Percentiles rank a stretch among this genome's conserved stretches.
Conservation (phyloP, 2,329 filamentous ascomycete genomes). For the Aspergillus tanneri region DNA sequence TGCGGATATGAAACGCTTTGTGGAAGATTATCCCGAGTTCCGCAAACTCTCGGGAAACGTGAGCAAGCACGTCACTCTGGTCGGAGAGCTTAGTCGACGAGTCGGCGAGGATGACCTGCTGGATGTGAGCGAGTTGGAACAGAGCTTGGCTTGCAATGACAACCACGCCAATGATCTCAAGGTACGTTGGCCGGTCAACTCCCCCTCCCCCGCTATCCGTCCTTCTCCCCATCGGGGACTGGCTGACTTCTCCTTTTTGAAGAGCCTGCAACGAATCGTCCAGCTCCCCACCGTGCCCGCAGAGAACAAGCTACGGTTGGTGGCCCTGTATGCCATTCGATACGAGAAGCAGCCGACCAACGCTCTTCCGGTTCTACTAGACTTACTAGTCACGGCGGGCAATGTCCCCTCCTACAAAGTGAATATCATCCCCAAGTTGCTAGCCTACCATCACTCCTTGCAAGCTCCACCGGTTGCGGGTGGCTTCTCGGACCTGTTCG, state of each 20-base stretch:
- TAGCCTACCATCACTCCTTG: constrained; percentile 82
- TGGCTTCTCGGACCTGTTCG: constrained; percentile 88
- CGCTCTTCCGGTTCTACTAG: constrained; percentile 77
- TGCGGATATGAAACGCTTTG: constrained; percentile 97
- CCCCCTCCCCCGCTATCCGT: not conserved
- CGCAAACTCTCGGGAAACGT: constrained; percentile 95
- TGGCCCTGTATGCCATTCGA: constrained; percentile 90
- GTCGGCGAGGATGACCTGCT: constrained; percentile 83
- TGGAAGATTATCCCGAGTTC: constrained; percentile 98
- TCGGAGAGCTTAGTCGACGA: constrained; percentile 85
- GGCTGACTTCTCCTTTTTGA: not conserved
- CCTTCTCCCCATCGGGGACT: too few relatives aligned
- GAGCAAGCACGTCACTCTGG: constrained; percentile 95
- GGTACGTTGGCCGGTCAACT: constrained; percentile 51
- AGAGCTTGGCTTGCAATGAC: constrained; percentile 94
- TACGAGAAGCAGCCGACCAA: constrained; percentile 86
- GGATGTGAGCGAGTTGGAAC: constrained; percentile 96
- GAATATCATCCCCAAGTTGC: constrained; percentile 75
- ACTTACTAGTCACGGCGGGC: constrained; percentile 82
- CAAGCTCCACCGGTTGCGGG: constrained; percentile 73
- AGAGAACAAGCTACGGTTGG: constrained; percentile 83
- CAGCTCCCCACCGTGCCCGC: constrained; percentile 73
- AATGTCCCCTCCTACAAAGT: constrained; percentile 73
- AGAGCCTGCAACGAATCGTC: constrained; percentile 84
- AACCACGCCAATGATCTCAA: constrained; percentile 91